These are phyloP conservation scores for Elaeagnus macrophylla DNA, from an alignment of 306 rosid species.

Conservation along the genomic window DNA sequence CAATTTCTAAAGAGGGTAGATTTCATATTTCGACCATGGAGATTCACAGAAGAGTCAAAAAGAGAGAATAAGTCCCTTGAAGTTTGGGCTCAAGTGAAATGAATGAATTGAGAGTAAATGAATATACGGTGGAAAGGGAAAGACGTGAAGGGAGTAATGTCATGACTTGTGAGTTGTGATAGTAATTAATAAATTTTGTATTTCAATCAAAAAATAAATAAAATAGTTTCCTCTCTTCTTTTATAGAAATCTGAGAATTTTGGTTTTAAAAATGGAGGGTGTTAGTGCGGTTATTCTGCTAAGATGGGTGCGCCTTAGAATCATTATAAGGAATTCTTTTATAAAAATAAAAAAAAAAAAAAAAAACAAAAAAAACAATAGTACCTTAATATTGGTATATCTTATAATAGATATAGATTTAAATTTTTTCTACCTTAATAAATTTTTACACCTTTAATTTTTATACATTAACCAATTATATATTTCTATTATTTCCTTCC, in stretches of 20 bases:
- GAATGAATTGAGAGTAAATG: slow-evolving; percentile 24
- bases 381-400: too few species aligned
- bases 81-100: slow-evolving; percentile 14
- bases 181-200: slow-evolving; percentile 1
- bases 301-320: too few species aligned
- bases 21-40: slow-evolving; percentile 35
- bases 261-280: slow-evolving; percentile 8
- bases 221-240: too few species aligned
- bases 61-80: slow-evolving; percentile 14
- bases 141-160: slow-evolving; percentile 31
- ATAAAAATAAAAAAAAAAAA: too few species aligned
- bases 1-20: slow-evolving; percentile 12
- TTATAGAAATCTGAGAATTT: slow-evolving; percentile 1
- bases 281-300: neutral
- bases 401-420: too few species aligned
- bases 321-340: too few species aligned
- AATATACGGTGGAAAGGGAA: neutral
- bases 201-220: neutral
- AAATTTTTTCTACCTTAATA: too few species aligned
- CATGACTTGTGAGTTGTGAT: too few species aligned
- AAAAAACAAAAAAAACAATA: too few species aligned
- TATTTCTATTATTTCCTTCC: too few species aligned
- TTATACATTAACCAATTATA: too few species aligned
- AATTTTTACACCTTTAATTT: too few species aligned
- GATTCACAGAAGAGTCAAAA: slow-evolving; percentile 10